Base-by-base conservation (phyloP, 192 early-diverging fungal genomes). In the Mortierella claussenii region DNA sequence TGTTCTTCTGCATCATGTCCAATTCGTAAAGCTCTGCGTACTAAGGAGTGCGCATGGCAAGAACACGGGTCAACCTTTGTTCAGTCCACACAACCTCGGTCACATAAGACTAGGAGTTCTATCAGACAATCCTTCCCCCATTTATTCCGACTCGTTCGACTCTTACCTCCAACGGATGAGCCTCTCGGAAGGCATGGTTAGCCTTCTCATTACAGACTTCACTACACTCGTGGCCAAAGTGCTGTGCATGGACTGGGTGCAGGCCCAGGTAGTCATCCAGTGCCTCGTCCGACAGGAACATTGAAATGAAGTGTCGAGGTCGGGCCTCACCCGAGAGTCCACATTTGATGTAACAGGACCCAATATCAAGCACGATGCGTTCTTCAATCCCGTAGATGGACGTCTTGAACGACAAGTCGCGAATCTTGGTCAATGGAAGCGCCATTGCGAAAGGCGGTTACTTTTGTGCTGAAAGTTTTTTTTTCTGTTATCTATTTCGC, bases 341-440 rank as follows among this genome's bases (percentile, higher is more conserved):
- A 60, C 89, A 93, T 20, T 93, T 93, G 56, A 96, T 81, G 55
- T 90, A 91, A 31, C 86, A 80, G 1, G 92, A 88, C 18, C 96
- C 94, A 49, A 97, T 82, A 71, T 97, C 96, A 10, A 97, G 85
- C 10, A 97, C 90, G 23, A 97, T 87, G 7, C 92, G 83, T 52
- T 97, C 94, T 79, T 96, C 96, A 53, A 90, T 85, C 48, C 86
- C 88, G 57, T 92, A 92, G 27, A 92, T 86, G 26, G 87, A 88
- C 26, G 73, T 76, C 56, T 76, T 76, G 53, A 76, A 76, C 2
- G 73, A 76, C 31, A 76, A 33, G 44, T 76, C 65, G 24, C 64
- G 64, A 45, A 76, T 76, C 59, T 67, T 76, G 23, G 73, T 45
- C 2, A 76, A 20, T 15, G 73, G 73, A 23, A 76, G 58, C 9